A percentile compares a stretch with the other conserved stretches of the same genome.
phyloP scores from a whole-genome alignment of 441 rosid genomes.

The Populus hybrid region DNA sequence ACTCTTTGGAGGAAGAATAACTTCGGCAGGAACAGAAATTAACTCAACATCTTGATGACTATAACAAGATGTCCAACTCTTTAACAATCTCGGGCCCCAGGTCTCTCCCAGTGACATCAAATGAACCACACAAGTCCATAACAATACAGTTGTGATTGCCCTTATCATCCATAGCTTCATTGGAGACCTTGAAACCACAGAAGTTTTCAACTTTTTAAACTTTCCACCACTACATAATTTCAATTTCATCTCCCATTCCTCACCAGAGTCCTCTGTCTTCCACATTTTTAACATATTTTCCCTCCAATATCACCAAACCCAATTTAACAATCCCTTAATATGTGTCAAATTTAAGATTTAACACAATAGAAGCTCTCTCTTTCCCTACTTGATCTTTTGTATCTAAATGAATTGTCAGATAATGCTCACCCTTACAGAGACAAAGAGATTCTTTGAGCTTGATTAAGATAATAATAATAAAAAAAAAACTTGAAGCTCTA shows the following conservation, averaged over 20 bases:
- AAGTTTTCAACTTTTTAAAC: constrained; percentile 49
- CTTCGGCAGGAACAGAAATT: constrained; percentile 41
- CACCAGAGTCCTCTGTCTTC: constrained; percentile 42
- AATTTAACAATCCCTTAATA: constrained; percentile 13
- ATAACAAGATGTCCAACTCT: constrained; percentile 82
- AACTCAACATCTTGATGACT: constrained; percentile 35
- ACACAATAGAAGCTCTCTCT: neutral
- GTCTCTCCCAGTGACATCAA: constrained; percentile 71
- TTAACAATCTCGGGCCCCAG: constrained; percentile 80
- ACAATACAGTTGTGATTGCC: constrained; percentile 68
- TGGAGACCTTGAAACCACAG: constrained; percentile 51
- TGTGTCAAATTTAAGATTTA: constrained; percentile 4
- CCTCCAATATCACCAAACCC: constrained; percentile 19
- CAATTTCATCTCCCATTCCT: constrained; percentile 54
- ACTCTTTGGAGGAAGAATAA: constrained; percentile 76
- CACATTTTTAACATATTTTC: constrained; percentile 39
- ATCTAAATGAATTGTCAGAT: constrained; percentile 11
- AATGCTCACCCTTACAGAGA: constrained; percentile 20
- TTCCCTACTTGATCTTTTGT: constrained; percentile 16
- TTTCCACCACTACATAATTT: constrained; percentile 53
- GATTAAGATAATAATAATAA: constrained; percentile 9
- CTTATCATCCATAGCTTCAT: constrained; percentile 83
- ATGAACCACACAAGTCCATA: constrained; percentile 89
- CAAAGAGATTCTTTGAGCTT: constrained; percentile 26
- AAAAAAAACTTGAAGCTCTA: constrained; percentile 3